A percentile compares a stretch with the other conserved stretches of the same genome.
phyloP scores from a whole-genome alignment of 225 moss, liverwort and hornwort species.

The Rhytidiadelphus loreus region DNA sequence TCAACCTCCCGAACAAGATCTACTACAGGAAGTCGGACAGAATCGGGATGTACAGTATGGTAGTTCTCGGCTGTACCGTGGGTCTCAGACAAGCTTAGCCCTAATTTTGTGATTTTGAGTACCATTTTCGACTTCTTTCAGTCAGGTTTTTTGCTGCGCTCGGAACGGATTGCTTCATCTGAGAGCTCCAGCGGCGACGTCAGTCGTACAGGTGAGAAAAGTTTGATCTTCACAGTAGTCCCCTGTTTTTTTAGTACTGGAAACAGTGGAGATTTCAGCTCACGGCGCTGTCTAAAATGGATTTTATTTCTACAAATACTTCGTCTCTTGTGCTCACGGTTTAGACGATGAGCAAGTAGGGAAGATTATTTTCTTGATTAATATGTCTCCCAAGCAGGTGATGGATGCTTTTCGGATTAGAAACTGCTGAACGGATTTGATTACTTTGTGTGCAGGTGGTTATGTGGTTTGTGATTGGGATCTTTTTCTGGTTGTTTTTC shows the following conservation, averaged over 20 bases:
- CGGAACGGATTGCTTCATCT: neutral
- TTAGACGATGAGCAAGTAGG: neutral
- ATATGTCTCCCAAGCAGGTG: neutral
- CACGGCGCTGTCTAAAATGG: neutral
- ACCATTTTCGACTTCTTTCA: neutral
- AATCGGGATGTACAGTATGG: neutral
- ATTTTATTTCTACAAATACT: neutral
- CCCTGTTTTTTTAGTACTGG: neutral
- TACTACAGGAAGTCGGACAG: neutral
- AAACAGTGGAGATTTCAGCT: neutral
- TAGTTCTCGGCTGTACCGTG: neutral
- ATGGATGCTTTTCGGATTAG: neutral
- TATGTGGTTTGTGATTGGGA: slow-evolving; percentile 30
- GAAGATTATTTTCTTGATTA: neutral
- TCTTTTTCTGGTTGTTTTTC: slow-evolving; percentile 28
- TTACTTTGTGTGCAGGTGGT: slow-evolving; percentile 19
- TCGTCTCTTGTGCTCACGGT: neutral
- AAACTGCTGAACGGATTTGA: neutral
- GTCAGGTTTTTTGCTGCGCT: neutral
- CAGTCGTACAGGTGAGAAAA: neutral
- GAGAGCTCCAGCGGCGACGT: neutral
- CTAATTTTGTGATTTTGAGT: neutral
- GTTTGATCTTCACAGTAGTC: neutral
- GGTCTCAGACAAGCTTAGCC: neutral
- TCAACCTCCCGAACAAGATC: neutral